These are phyloP conservation scores for Pleurotus giganteus DNA, from an alignment of 768 basidiomycete species.

Conservation along the genomic window DNA sequence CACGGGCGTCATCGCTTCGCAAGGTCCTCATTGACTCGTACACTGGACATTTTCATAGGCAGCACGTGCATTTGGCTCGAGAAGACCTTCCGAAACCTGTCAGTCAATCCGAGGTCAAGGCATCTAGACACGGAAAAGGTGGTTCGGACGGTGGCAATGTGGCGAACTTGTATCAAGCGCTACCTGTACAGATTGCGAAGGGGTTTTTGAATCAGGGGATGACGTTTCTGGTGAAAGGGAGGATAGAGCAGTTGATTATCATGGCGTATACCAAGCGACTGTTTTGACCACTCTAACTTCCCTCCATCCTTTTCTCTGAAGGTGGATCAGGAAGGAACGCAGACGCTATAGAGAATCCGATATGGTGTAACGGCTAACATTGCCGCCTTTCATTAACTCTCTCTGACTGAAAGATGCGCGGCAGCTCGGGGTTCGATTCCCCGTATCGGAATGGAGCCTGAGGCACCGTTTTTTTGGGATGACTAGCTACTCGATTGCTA, in stretches of 20 bases:
- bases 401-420: slow-evolving; percentile 17
- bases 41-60: slow-evolving; percentile 16
- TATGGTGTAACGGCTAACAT: slow-evolving; percentile 67
- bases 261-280: slow-evolving; percentile 15
- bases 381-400: slow-evolving; percentile 59
- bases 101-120: slow-evolving; percentile 1
- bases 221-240: slow-evolving; percentile 56
- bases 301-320: neutral
- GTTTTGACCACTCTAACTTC: neutral
- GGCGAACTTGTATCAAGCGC: slow-evolving; percentile 50
- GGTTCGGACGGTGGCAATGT: slow-evolving; percentile 22
- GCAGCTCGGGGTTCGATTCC: slow-evolving; percentile 41
- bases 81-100: slow-evolving; percentile 6
- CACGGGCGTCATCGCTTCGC: slow-evolving; percentile 35
- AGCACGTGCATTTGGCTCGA: neutral
- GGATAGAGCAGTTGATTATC: slow-evolving; percentile 23
- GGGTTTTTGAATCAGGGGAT: slow-evolving; percentile 57
- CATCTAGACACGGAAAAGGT: slow-evolving; percentile 1
- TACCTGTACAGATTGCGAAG: slow-evolving; percentile 49
- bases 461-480: neutral
- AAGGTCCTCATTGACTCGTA: slow-evolving; percentile 35
- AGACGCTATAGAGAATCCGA: slow-evolving; percentile 11
- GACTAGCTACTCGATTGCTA: too few relatives aligned
- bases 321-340: neutral
- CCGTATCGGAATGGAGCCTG: slow-evolving; percentile 23